Evolutionary conservation across 2,329 filamentous ascomycete genomes (phyloP), one percentile per base, ranked within the genome.

Genomic region (Trichophyton equinum): DNA sequence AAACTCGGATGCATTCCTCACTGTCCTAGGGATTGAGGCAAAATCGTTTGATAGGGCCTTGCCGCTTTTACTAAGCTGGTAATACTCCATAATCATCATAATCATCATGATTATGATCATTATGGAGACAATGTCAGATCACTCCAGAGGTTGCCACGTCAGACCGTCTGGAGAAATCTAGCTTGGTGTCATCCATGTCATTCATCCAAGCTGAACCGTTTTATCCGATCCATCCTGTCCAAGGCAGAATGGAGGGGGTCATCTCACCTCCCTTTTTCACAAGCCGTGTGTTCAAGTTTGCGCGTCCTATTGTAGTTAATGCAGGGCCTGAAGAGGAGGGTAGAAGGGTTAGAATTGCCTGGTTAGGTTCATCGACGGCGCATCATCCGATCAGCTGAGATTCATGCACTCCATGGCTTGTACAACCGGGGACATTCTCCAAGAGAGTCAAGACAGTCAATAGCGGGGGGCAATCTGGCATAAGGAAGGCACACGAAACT

Each of bases 131-230:
- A 55, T 36, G 20, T 15, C 27, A 57, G 38, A 40, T 63, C 63
- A 66, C 58, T 38, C 33, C 65, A 55, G 58, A 18, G 53, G 7
- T n/a, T 61, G 64, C 64, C 64, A 66, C 64, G 64, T 66, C 64
- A 65, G 51, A 60, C 53, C 61, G 36, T 44, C 51, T 58, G 36
- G 57, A 40, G 22, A 61, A 25, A 38, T 61, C 60, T 61, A 60
- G 60, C 25, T 51, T 15, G 42, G 47, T 57, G 44, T 49, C 58
- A 61, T 57, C 60, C 61, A 64, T 63, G 61, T 53, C 55, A 56
- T 47, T 13, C 9, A 38, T 30, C 57, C 22, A 60, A 7, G 49
- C n/a, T 59, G 47, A 44, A 46, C 6, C 20, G 42, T 57, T 44
- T 56, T 25, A 61, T 59, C 44, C 40, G 36, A 30, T 13, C 40